Conservation (phyloP, 2,329 filamentous ascomycete genomes). For the Fusarium sp. region DNA sequence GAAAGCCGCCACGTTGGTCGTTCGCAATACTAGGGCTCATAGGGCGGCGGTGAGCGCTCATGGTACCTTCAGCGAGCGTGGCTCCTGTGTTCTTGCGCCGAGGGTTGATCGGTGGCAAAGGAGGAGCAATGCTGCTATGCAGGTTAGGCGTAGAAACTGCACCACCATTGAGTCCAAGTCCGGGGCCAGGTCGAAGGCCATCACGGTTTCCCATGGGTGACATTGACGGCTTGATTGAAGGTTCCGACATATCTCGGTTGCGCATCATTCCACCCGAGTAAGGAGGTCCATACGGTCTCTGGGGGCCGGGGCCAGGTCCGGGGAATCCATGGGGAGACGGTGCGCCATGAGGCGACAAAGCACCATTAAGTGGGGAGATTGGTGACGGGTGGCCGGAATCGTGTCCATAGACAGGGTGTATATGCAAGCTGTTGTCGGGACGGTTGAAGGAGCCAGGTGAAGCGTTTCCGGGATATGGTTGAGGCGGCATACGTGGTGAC, state of each 20-base stretch:
- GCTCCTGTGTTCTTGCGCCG: slow-evolving; percentile 57
- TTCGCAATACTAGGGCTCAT: slow-evolving; percentile 34
- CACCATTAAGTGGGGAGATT: slow-evolving; percentile 49
- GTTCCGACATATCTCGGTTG: slow-evolving; percentile 61
- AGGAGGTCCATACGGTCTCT: slow-evolving; percentile 21
- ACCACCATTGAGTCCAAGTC: slow-evolving; percentile 45
- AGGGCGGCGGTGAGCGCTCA: slow-evolving; percentile 26
- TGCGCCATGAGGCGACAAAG: slow-evolving; percentile 15
- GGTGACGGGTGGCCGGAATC: slow-evolving; percentile 56
- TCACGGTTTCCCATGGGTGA: slow-evolving; percentile 55
- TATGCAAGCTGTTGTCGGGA: slow-evolving; percentile 33
- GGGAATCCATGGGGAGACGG: slow-evolving; percentile 27
- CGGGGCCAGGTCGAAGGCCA: slow-evolving; percentile 48
- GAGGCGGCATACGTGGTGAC: slow-evolving; percentile 59
- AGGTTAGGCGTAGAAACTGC: slow-evolving; percentile 51
- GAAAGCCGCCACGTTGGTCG: slow-evolving; percentile 45
- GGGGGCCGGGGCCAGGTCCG: slow-evolving; percentile 15
- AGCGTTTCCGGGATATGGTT: slow-evolving; percentile 43
- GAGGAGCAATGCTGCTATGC: slow-evolving; percentile 54
- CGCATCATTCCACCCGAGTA: slow-evolving; percentile 48
- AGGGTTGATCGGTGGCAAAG: slow-evolving; percentile 68
- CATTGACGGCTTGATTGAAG: slow-evolving; percentile 57
- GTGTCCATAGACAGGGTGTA: slow-evolving; percentile 40
- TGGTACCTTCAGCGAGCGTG: slow-evolving; percentile 45
- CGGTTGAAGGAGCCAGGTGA: slow-evolving; percentile 39